Percentiles rank a stretch among this genome's conserved stretches.
phyloP scores from a whole-genome alignment of 139 green algal species.

The Chlorella sp. region DNA sequence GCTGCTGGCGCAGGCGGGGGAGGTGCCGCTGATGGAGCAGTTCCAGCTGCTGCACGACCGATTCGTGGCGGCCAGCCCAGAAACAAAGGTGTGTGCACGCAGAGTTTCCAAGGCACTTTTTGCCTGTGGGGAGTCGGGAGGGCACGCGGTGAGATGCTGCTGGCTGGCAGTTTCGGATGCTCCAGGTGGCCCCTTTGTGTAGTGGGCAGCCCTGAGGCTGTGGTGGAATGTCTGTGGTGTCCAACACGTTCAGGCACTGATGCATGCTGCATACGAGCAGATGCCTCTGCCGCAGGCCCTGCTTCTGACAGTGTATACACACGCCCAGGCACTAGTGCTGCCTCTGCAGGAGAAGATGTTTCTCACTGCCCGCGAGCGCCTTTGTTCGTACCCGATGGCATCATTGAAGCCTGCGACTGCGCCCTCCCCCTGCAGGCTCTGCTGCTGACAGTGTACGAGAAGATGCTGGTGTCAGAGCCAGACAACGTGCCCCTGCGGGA shows the following conservation, averaged over 20 bases:
- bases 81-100: conserved; percentile 61
- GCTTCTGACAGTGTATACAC: conserved; percentile 82
- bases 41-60: conserved; percentile 83
- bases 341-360: conserved; percentile 54
- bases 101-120: no score
- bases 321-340: no score
- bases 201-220: no score
- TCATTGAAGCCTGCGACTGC: no score
- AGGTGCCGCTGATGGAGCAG: conserved; percentile 63
- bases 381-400: no score
- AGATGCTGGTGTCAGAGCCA: conserved; percentile 63
- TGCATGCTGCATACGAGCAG: no score
- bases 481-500: conserved; percentile 61
- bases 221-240: no score
- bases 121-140: no score
- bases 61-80: conserved; percentile 64
- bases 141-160: neutral
- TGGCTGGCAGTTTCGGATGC: neutral
- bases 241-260: no score
- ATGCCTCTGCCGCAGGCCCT: conserved; percentile 75
- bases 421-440: conserved; percentile 59
- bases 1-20: conserved; percentile 53
- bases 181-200: no score
- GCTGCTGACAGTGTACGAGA: conserved; percentile 87
- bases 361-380: conserved; percentile 52